Evolutionary conservation across 495 filamentous ascomycete species (phyloP).

Genomic region (Penicilliopsis zonata): DNA sequence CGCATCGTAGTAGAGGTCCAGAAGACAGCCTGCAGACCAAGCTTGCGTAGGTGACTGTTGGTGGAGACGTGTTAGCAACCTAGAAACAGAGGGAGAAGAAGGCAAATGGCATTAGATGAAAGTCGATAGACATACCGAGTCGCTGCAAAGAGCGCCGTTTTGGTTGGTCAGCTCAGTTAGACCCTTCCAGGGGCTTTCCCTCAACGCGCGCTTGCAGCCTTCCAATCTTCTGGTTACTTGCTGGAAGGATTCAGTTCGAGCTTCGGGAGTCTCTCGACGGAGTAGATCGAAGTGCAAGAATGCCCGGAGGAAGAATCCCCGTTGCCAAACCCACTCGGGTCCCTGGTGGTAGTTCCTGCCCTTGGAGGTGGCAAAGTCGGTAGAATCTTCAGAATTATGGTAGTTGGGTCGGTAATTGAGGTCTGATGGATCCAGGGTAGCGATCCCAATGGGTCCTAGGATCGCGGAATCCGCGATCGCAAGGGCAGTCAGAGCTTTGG

Average conservation of each 20-base stretch:
- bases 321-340: constrained; percentile 98
- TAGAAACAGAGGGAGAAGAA: constrained; percentile 1
- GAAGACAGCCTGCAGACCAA: constrained; percentile 87
- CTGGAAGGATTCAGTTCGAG: constrained; percentile 77
- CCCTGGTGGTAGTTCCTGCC: constrained; percentile 97
- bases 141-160: constrained; percentile 66
- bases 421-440: constrained; percentile 86
- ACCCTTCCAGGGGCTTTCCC: constrained; percentile 74
- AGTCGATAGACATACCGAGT: constrained; percentile 56
- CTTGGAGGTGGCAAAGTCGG: constrained; percentile 80
- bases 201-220: constrained; percentile 70
- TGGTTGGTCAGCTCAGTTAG: constrained; percentile 90
- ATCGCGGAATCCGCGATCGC: constrained; percentile 66
- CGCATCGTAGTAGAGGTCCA: constrained; percentile 92
- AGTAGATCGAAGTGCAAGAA: constrained; percentile 80
- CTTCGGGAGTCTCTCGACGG: constrained; percentile 48
- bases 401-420: constrained; percentile 90
- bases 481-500: constrained; percentile 66
- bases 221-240: constrained; percentile 76
- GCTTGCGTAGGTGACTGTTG: constrained; percentile 77
- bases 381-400: constrained; percentile 84
- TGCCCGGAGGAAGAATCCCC: constrained; percentile 86
- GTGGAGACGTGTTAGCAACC: constrained; percentile 7
- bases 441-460: constrained; percentile 84
- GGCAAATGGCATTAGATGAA: background rate